phyloP scores from a whole-genome alignment of 352 stramenopile genomes.

The Aphanomyces euteiches region DNA sequence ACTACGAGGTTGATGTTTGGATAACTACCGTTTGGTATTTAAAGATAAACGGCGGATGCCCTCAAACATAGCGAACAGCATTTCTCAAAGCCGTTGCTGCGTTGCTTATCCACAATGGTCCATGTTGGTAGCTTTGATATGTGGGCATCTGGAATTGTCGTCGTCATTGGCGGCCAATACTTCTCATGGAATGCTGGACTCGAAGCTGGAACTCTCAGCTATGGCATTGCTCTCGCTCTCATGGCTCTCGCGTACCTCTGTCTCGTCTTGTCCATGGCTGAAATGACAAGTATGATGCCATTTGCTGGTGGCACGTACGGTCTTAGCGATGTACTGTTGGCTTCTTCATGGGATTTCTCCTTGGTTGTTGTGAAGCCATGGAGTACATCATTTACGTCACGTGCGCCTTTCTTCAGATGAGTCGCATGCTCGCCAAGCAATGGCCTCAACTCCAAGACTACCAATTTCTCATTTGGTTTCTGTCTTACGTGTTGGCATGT shows the following conservation, averaged over 20 bases:
- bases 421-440: conserved; percentile 35
- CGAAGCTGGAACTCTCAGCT: no score
- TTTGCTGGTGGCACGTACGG: conserved; percentile 42
- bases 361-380: conserved; percentile 38
- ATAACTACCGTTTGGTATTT: no score
- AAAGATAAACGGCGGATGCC: no score
- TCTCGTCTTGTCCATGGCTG: conserved; percentile 37
- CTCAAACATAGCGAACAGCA: no score
- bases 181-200: no score
- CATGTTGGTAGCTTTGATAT: no score
- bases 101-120: no score
- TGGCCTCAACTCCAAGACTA: conserved; percentile 31
- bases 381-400: conserved; percentile 44
- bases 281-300: conserved; percentile 38
- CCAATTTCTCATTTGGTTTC: conserved; percentile 31
- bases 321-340: conserved; percentile 38
- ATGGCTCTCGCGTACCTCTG: conserved; percentile 35
- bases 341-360: conserved; percentile 38
- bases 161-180: no score
- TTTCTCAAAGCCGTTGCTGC: no score
- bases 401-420: conserved; percentile 35
- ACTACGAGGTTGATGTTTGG: no score
- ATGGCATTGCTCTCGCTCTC: conserved; percentile 30
- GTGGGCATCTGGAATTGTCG: no score
- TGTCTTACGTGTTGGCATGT: conserved; percentile 34